A percentile compares a stretch with the other conserved stretches of the same genome.
phyloP scores from a whole-genome alignment of 257 asterid species.

The Pogostemon cablin region DNA sequence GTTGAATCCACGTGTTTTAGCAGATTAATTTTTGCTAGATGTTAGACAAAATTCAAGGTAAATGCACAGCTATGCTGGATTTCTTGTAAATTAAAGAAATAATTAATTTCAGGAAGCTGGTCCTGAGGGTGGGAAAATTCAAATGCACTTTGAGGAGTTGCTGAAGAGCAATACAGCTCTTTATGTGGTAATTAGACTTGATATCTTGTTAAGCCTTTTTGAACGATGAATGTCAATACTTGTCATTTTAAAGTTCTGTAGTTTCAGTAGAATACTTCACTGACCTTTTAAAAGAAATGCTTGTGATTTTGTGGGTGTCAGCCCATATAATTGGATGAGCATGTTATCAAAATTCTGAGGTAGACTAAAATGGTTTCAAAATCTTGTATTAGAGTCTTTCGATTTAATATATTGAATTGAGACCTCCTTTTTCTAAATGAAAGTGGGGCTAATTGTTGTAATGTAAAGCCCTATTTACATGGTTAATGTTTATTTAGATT shows the following conservation, averaged over 20 bases:
- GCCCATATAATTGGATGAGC: slow-evolving; percentile 23
- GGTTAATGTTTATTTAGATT: not conserved
- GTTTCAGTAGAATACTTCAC: slow-evolving; percentile 19
- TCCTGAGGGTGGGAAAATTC: slow-evolving; percentile 93
- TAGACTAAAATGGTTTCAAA: not conserved
- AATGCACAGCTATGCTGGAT: not conserved
- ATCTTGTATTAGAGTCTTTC: not conserved
- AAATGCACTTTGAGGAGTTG: slow-evolving; percentile 85
- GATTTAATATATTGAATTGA: no score
- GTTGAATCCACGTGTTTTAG: slow-evolving; percentile 9
- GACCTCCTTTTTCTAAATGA: no score
- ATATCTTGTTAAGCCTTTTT: slow-evolving; percentile 26
- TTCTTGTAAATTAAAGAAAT: slow-evolving; percentile 6
- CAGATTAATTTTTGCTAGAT: slow-evolving; percentile 20
- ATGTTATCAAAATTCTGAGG: not conserved
- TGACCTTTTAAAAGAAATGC: not conserved
- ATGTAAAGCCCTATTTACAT: not conserved
- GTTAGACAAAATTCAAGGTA: not conserved
- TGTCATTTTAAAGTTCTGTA: slow-evolving; percentile 17
- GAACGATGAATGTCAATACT: slow-evolving; percentile 12
- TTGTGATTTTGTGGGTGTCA: slow-evolving; percentile 6
- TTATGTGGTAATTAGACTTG: slow-evolving; percentile 65
- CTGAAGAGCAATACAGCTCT: slow-evolving; percentile 80
- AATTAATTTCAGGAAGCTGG: slow-evolving; percentile 81
- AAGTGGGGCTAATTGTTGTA: not conserved